These are phyloP conservation scores for Teratosphaeriaceae sp. DNA, from an alignment of 2,329 filamentous ascomycete species.

Conservation along the genomic window DNA sequence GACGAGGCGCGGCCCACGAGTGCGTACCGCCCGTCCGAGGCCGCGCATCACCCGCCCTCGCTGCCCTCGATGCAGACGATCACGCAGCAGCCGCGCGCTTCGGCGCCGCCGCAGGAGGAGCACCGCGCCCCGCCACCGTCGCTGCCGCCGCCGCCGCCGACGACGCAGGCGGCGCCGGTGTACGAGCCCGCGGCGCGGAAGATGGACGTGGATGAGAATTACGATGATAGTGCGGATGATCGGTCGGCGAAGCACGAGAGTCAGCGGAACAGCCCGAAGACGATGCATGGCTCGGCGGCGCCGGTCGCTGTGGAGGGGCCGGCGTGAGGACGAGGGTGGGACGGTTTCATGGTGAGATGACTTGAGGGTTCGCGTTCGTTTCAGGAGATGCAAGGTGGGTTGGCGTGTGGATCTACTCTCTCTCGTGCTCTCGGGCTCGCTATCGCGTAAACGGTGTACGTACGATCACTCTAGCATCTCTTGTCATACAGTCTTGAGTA, in stretches of 20 bases:
- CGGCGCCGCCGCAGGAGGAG: conserved; percentile 42
- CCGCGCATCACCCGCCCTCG: conserved; percentile 74
- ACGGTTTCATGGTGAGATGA: not conserved
- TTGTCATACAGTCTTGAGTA: too few species aligned
- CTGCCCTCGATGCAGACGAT: conserved; percentile 44
- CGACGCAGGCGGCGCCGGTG: conserved; percentile 25
- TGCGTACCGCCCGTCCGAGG: conserved; percentile 85
- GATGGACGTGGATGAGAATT: conserved; percentile 96
- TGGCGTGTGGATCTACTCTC: too few species aligned
- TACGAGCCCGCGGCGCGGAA: conserved; percentile 85
- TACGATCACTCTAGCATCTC: too few species aligned
- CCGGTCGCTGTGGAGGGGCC: conserved; percentile 10
- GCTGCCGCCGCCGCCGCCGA: too few species aligned
- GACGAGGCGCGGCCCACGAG: conserved; percentile 57
- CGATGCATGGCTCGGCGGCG: conserved; percentile 7
- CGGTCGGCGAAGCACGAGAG: conserved; percentile 47
- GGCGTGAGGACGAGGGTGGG: not conserved
- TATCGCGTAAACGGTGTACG: too few species aligned
- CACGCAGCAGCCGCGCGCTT: conserved; percentile 48
- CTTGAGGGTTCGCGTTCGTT: not conserved
- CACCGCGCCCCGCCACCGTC: conserved; percentile 31
- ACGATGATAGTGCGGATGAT: conserved; percentile 90
- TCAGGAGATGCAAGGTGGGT: too few species aligned
- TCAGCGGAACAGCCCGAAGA: conserved; percentile 36
- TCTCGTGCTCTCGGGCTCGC: too few species aligned